Evolutionary conservation across 2,329 filamentous ascomycete species (phyloP).

Genomic region (Monosporascus ibericus): DNA sequence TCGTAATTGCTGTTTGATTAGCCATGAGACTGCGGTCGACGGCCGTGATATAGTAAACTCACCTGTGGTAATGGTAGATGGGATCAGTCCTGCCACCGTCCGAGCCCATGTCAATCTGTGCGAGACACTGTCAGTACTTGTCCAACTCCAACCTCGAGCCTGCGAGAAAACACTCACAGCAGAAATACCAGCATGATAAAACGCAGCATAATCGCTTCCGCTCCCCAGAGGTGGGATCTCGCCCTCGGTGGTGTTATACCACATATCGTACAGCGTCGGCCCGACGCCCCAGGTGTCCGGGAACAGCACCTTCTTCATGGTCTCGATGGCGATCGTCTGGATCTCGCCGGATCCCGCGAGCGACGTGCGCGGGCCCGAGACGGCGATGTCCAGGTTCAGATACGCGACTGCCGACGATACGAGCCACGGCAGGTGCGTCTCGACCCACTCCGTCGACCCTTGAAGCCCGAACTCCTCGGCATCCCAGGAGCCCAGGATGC

Average conservation of each 20-base stretch:
- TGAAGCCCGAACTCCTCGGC: conserved; percentile 24
- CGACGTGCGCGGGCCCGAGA: conserved; percentile 37
- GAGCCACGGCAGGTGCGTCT: conserved; percentile 5
- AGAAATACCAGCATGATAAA: conserved; percentile 4
- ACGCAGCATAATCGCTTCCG: conserved; percentile 6
- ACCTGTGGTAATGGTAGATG: conserved; percentile 5
- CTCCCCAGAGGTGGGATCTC: conserved; percentile 4
- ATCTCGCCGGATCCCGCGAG: conserved; percentile 8
- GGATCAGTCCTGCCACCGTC: conserved; percentile 5
- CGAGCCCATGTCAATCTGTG: conserved; percentile 4
- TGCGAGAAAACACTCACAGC: background rate
- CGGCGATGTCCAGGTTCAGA: conserved; percentile 45
- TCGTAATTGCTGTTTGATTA: conserved; percentile 2
- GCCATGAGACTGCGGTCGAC: background rate
- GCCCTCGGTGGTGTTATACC: conserved; percentile 6
- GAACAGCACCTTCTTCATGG: conserved; percentile 6
- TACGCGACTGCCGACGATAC: conserved; percentile 24
- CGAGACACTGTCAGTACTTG: background rate
- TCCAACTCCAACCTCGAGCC: too few relatives aligned
- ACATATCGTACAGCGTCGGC: conserved; percentile 5
- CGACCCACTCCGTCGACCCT: conserved; percentile 7
- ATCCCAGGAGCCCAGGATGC: conserved; percentile 28
- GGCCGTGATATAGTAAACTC: background rate
- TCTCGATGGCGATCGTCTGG: conserved; percentile 6
- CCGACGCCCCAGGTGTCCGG: conserved; percentile 3